Base-by-base conservation (phyloP, 2,329 filamentous ascomycete species). In the Sporothrix phasma region DNA sequence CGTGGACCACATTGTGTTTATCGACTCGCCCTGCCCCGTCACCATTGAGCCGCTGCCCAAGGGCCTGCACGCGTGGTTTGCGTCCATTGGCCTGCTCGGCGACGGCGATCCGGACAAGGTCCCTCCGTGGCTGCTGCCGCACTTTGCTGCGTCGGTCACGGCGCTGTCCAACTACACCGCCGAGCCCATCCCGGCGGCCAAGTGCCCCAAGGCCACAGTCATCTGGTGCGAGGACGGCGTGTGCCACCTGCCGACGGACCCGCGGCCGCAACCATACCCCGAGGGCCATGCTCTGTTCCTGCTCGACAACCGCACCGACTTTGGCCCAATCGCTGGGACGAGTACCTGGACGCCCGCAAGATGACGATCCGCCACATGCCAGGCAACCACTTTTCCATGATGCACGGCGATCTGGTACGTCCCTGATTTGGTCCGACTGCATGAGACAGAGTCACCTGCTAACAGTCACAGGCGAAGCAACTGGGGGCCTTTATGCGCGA, bases 221-320 rank as follows among this genome's bases (percentile, higher is more conserved):
- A 84, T 91, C 69, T 91, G 87, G 85, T 89, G 86, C 71, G 83
- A 85, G 67, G 87, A 91, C 65, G 88, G 88, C 67, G 86, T 91
- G 3, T 89, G 87, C 77, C 82, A 86, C 67, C 77, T 82, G 63
- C 84, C 86, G 5, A 80, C 81, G 58, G 86, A 88, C 72, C 86
- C 86, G 46, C 80, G 84, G 49, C 86, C 87, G 0, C 80, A 85
- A 69, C 82, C 83, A 0, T 83, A 84, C 65, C 81, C 81, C 24
- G 80, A 79, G 56, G 81, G 78, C 70, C 87, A 80, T 75, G 87
- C 81, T 71, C 83, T 82, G 72, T 91, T 88, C 82, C 76, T 91
- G 62, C 80, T 91, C 5, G 86, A 90, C 73, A 88, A 90, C 77
- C 80, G 88, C 65, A 84, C 82, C 3, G 86, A 89, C 73, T 91